Evolutionary conservation across 2,329 filamentous ascomycete species (phyloP).

Genomic region (Hawksworthiomyces lignivorus): DNA sequence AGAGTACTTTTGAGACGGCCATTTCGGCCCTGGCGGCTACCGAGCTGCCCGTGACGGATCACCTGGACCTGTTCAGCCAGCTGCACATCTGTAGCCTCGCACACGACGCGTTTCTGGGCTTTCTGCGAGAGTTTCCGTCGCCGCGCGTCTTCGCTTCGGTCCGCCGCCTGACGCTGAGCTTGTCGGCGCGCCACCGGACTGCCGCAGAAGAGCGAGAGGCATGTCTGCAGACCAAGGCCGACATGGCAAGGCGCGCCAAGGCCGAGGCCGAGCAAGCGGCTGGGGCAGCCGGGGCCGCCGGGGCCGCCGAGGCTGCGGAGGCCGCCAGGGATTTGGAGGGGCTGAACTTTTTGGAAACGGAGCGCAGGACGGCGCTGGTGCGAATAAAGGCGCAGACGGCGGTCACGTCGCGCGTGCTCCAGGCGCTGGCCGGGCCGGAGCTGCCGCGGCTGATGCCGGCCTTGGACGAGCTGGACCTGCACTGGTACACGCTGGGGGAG

Average conservation of each 20-base stretch:
- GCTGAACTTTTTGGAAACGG: too few relatives aligned
- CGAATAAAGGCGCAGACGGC: too few relatives aligned
- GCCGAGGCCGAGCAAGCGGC: too few relatives aligned
- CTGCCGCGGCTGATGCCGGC: background rate
- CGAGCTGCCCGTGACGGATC: background rate
- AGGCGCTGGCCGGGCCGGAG: too few relatives aligned
- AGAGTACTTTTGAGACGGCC: conserved; percentile 1
- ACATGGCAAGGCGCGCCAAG: too few relatives aligned
- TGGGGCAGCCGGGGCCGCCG: too few relatives aligned
- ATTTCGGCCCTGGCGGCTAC: background rate
- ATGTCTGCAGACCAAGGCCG: background rate
- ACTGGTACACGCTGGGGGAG: background rate
- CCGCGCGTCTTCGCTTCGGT: background rate
- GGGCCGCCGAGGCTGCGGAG: too few relatives aligned
- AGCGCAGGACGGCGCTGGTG: too few relatives aligned
- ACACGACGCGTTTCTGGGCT: background rate
- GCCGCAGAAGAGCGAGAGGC: background rate
- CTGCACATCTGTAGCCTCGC: background rate
- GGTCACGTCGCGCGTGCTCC: too few relatives aligned
- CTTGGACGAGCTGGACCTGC: background rate
- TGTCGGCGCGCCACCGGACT: background rate
- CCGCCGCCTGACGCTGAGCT: background rate
- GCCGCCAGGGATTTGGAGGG: too few relatives aligned
- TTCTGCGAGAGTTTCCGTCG: too few relatives aligned
- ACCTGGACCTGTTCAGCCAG: conserved; percentile 2